Base-by-base conservation (phyloP, 208 protist species). In the Acanthamoeba sp. region DNA sequence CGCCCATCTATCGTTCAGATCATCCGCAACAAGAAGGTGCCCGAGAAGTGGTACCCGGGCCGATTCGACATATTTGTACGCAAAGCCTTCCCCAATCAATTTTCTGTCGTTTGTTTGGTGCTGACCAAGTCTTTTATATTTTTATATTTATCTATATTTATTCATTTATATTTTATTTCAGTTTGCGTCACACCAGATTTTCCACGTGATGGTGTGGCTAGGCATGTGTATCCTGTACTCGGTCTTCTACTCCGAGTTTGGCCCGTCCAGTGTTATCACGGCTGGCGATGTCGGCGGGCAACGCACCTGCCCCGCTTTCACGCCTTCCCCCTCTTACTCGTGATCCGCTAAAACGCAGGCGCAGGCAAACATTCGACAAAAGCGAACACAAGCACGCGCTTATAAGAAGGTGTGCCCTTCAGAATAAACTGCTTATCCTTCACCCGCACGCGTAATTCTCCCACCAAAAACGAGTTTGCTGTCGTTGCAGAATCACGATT, bases 31-130 rank as follows among this genome's bases (percentile, higher is more conserved):
- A 84, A 84, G 73, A 84, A 84, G 40, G 42, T 84, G 20, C 73
- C 73, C 0, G 73, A 84, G 42, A 84, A 55, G 73, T 84, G 73
- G 73, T 84, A 84, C 40, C 73, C 73, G 40, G 73, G 73, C 20
- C 73, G 73, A 45, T 84, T 84, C 73, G 73, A 84, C 40, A 84
- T 84, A 16, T 84, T 84, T 52, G 73, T 84, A 52, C 73, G 73
- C 5, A 48, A 40, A 34, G 20, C n/a, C 64, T 73, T 24, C 29
- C n/a, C 22, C 20, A 59, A 24, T 20, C 22, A 64, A 3, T 7
- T 78, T 66, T 32, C 7, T 66, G 27, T 32, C 69, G 20, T 78
- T 7, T 78, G 34, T 27, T 7, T 32, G 10, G 34, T 18, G 2
- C n/a, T 78, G 69, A n/a, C n/a, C n/a, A n/a, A n/a, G n/a, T n/a